Base-by-base conservation (phyloP, 2,329 filamentous ascomycete species). In the Alternaria gaisen region DNA sequence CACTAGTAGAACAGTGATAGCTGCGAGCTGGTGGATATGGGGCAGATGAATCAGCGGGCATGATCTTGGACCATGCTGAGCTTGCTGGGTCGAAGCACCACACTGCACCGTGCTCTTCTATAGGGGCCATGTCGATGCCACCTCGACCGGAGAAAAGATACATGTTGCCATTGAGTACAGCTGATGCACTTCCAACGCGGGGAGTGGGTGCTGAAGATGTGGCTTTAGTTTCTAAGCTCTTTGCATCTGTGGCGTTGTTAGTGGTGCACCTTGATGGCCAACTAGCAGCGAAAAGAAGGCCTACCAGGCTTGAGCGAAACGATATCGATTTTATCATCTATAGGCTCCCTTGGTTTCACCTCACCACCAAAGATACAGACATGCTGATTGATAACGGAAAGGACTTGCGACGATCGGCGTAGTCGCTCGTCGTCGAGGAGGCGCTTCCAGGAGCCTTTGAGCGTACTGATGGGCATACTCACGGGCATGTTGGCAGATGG, bases 121-220 rank as follows among this genome's bases (percentile, higher is more conserved):
- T 82, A 0, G 91, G 88, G 2, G 85, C 81, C 86, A 91, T 89
- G 28, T 87, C 87, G 3, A 83, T 79, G 0, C 90, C 90, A 34
- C 90, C 89, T 44, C 91, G 88, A 10, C 93, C 93, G 48, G 92
- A 93, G 77, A 94, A 97, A 42, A 96, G 66, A 79, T 94, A 94
- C 70, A 96, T 88, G 22, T 88, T 88, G 44, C 85, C 84, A 59
- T 88, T 85, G 59, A 95, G 86, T 1, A 88, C 84, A 12, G 89
- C 86, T 0, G 90, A 87, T 34, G 92, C 89, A 67, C 92, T 87
- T 20, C 93, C 93, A 2, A 94, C 87, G 20, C 93, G 87, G 2
- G 91, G 84, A 1, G 83, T 78, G 0, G 92, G 92, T 1, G 91
- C 83, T 32, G 63, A 12, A 24, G 70, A 52, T 20, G 58, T n/a